A percentile compares a stretch with the other conserved stretches of the same genome.
Conservation (phyloP, 495 filamentous ascomycete genomes). For the Chaetomium fimeti region DNA sequence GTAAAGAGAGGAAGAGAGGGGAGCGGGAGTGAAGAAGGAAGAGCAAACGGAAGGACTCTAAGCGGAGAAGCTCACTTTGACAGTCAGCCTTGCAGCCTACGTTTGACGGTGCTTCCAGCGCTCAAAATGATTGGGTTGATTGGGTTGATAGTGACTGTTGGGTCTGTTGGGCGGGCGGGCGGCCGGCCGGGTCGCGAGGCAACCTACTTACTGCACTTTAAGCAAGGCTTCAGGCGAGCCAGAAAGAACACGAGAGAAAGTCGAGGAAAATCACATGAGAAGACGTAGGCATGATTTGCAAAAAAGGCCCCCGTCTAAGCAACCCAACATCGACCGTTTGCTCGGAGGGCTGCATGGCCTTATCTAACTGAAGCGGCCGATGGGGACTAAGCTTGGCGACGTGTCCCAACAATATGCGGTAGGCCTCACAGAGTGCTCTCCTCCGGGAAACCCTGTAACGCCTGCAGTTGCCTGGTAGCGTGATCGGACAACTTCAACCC, state of each 20-base stretch:
- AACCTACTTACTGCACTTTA: not conserved
- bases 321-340: slow-evolving; percentile 2
- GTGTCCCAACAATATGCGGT: slow-evolving; percentile 5
- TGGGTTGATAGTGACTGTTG: slow-evolving; percentile 7
- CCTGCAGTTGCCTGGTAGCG: not conserved
- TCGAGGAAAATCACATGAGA: slow-evolving; percentile 2
- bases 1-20: not conserved
- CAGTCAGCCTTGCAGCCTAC: not conserved
- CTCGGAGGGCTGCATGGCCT: slow-evolving; percentile 5
- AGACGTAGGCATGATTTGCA: slow-evolving; percentile 6
- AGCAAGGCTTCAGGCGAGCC: not conserved
- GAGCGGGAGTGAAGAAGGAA: not conserved
- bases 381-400: slow-evolving; percentile 5
- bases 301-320: not conserved
- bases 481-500: slow-evolving; percentile 1
- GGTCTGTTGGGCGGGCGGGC: slow-evolving; percentile 1
- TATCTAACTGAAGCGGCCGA: slow-evolving; percentile 7
- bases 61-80: not conserved
- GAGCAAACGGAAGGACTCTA: not conserved
- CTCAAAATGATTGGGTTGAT: slow-evolving; percentile 2
- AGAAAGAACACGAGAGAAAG: not conserved
- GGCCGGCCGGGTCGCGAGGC: not conserved
- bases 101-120: not conserved
- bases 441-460: not conserved
- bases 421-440: not conserved